Evolutionary conservation across 2,329 filamentous ascomycete genomes (phyloP).

Genomic region (Lasiodiplodia theobromae): DNA sequence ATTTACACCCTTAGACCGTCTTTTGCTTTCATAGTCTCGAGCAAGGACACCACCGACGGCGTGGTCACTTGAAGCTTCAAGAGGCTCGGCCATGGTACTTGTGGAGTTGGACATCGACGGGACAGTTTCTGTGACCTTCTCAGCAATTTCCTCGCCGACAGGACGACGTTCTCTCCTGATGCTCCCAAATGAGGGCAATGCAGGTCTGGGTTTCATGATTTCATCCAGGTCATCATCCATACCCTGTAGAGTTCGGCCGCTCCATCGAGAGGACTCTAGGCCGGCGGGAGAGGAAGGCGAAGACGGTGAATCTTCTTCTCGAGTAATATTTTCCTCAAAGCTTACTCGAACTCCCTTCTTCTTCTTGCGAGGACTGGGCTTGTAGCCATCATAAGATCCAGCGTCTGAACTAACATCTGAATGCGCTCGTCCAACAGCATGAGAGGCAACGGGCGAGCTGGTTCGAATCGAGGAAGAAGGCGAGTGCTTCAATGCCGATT

Average conservation of each 20-base stretch:
- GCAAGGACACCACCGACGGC: conserved; percentile 63
- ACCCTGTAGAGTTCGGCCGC: conserved; percentile 33
- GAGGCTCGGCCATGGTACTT: conserved; percentile 44
- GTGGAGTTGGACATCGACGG: conserved; percentile 46
- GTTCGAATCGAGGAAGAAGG: conserved; percentile 59
- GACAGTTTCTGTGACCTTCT: conserved; percentile 58
- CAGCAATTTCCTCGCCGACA: conserved; percentile 57
- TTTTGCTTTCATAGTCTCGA: conserved; percentile 56
- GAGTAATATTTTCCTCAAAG: conserved; percentile 58
- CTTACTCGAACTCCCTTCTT: conserved; percentile 75
- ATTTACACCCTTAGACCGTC: conserved; percentile 48
- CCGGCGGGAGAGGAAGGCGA: conserved; percentile 31
- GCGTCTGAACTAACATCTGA: conserved; percentile 50
- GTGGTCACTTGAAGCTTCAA: conserved; percentile 67
- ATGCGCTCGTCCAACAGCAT: neutral
- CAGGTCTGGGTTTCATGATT: conserved; percentile 76
- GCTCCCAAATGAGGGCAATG: conserved; percentile 77
- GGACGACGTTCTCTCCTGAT: conserved; percentile 65
- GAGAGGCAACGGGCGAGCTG: conserved; percentile 41
- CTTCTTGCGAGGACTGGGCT: conserved; percentile 54
- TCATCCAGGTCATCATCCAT: conserved; percentile 70
- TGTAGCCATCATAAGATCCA: conserved; percentile 35
- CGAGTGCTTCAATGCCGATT: conserved; percentile 75
- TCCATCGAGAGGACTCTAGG: conserved; percentile 54
- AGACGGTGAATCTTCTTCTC: conserved; percentile 55